Evolutionary conservation across 1,284 basidiomycete genomes (phyloP), one percentile per base, ranked within the genome.

Genomic region (Serendipita sp.): DNA sequence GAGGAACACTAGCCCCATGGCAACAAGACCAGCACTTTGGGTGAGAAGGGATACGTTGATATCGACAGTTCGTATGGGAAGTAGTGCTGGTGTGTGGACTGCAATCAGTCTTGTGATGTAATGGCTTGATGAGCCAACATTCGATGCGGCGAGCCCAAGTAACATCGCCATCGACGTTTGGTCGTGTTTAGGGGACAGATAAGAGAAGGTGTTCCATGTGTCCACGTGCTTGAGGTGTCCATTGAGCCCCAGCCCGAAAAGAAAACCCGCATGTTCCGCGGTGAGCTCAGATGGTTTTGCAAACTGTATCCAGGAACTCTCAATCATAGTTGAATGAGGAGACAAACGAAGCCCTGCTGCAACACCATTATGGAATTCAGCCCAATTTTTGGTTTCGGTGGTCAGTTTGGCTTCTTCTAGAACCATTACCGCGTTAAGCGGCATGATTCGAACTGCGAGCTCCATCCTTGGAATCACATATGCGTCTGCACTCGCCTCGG

Each of bases 281-380:
- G 88, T 92, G 61, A 93, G 78, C 61, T 92, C 88, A 0, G 82
- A 79, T 0, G 93, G 93, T 66, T 87, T 88, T 73, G 95, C 94
- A 77, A 92, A 93, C 17, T 91, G 86, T 68, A 96, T 93, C 86
- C 94, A 95, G 0, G 92, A 91, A 65, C 88, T 91, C 70, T 93
- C 89, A 45, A 93, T 82, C 17, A 84, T 83, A 61, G 78, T 76
- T n/a, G 86, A 82, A n/a, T 84, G 80, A 0, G 88, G 83, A 0
- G 87, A 84, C 61, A 93, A 84, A 3, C 89, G 84, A 63, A 99
- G 74, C 1, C 88, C 95, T 1, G 92, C 88, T 1, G 93, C 91
- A 0, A 96, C 94, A 15, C 96, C 96, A 66, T 96, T 95, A 74
- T 99, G 94, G 73, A 99, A 99, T 65, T 93, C 89, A 15, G 93